Evolutionary conservation across 371 early-diverging fungal genomes (phyloP).

Genomic region (Rhizopus microsporus): DNA sequence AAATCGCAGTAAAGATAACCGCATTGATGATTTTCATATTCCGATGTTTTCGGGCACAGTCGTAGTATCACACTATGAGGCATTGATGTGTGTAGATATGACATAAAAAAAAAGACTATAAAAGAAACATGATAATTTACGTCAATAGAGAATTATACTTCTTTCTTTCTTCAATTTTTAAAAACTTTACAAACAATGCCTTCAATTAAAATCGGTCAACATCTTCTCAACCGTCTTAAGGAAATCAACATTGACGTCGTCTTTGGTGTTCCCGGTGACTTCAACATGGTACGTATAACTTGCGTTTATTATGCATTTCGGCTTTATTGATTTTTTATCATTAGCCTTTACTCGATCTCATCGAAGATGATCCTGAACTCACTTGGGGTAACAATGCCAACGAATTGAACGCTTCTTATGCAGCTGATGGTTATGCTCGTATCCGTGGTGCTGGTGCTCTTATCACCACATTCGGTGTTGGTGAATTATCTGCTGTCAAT

Average conservation of each 20-base stretch:
- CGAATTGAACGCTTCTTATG: conserved; percentile 52
- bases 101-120: conserved; percentile 5
- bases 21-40: neutral
- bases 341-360: conserved; percentile 34
- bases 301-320: neutral
- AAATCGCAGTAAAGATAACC: neutral
- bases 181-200: conserved; percentile 11
- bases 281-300: conserved; percentile 39
- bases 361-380: conserved; percentile 39
- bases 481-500: conserved; percentile 54
- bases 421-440: conserved; percentile 60
- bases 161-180: neutral
- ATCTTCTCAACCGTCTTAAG: conserved; percentile 46
- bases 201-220: conserved; percentile 28
- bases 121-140: neutral
- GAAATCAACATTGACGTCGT: conserved; percentile 48
- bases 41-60: conserved; percentile 2
- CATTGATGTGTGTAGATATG: conserved; percentile 7
- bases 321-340: neutral
- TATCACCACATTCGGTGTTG: conserved; percentile 61
- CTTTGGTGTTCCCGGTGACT: conserved; percentile 54
- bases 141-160: neutral
- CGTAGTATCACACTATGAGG: neutral
- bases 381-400: conserved; percentile 46
- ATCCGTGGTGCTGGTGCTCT: conserved; percentile 41